A percentile compares a stretch with the other conserved stretches of the same genome.
phyloP scores from a whole-genome alignment of 176 grass and related monocot genomes.

The Cenchrus purpureus region DNA sequence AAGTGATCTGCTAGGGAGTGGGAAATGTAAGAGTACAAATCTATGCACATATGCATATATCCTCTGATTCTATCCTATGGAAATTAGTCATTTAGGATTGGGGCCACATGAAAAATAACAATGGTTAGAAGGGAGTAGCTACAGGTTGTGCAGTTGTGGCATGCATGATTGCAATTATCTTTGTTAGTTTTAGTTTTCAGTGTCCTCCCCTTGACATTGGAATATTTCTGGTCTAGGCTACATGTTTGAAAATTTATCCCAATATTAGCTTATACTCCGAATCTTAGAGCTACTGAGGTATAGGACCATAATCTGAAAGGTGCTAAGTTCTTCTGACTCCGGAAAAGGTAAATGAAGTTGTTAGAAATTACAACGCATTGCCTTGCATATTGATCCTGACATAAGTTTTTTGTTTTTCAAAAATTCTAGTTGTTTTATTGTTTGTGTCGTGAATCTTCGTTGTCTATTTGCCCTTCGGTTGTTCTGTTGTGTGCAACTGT shows the following conservation, averaged over 20 bases:
- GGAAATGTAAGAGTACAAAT: neutral
- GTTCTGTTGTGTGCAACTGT: neutral
- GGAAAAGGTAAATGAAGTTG: neutral
- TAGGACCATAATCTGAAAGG: neutral
- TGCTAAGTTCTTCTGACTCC: neutral
- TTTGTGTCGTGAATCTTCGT: neutral
- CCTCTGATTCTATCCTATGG: neutral
- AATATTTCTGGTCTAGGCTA: neutral
- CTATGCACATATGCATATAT: neutral
- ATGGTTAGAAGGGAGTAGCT: neutral
- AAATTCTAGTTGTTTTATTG: neutral
- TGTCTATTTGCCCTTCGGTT: neutral
- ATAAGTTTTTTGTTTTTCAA: neutral
- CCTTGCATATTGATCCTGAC: neutral
- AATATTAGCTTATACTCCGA: neutral
- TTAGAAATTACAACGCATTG: neutral
- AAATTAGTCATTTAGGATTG: neutral
- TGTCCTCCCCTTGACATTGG: neutral
- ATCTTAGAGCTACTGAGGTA: neutral
- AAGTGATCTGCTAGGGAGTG: neutral
- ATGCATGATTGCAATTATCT: neutral
- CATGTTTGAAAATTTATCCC: neutral
- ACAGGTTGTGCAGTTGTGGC: neutral
- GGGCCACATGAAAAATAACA: neutral
- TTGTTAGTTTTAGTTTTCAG: neutral